phyloP scores from a whole-genome alignment of 129 eudicot species.

The Calendula officinalis region DNA sequence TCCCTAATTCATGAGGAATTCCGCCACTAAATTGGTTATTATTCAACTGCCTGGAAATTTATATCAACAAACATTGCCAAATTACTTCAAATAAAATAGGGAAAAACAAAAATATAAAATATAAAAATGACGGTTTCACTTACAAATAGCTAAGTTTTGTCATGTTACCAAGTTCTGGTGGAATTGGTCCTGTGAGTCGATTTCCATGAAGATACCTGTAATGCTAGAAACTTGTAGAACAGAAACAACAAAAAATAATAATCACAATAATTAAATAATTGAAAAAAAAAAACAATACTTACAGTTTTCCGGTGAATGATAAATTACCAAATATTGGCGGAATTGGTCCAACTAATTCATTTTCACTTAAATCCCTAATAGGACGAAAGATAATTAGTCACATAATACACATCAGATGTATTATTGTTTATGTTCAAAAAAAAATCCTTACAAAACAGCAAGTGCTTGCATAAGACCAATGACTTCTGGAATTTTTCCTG shows the following conservation, averaged over 20 bases:
- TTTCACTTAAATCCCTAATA: conserved; percentile 82
- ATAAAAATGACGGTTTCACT: conserved; percentile 18
- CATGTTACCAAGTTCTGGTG: conserved; percentile 92
- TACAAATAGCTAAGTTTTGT: conserved; percentile 84
- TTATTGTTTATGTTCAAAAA: background rate
- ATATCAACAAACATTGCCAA: conserved; percentile 8
- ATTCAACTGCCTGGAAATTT: conserved; percentile 79
- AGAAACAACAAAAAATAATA: background rate
- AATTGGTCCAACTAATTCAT: conserved; percentile 75
- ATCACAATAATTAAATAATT: background rate
- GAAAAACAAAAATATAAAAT: background rate
- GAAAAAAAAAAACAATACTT: conserved; percentile 18
- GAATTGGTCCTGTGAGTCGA: conserved; percentile 73
- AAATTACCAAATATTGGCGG: conserved; percentile 88
- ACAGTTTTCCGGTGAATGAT: conserved; percentile 89
- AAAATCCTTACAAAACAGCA: conserved; percentile 70
- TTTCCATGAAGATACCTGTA: conserved; percentile 88
- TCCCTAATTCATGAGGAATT: conserved; percentile 87
- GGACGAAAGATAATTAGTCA: background rate
- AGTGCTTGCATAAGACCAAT: conserved; percentile 92
- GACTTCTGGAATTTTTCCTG: conserved; percentile 85
- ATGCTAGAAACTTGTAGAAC: background rate
- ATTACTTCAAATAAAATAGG: background rate
- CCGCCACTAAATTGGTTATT: conserved; percentile 65
- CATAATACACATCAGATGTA: background rate